Conservation (phyloP, 345 rosid genomes). For the Microthlaspi erraticum region DNA sequence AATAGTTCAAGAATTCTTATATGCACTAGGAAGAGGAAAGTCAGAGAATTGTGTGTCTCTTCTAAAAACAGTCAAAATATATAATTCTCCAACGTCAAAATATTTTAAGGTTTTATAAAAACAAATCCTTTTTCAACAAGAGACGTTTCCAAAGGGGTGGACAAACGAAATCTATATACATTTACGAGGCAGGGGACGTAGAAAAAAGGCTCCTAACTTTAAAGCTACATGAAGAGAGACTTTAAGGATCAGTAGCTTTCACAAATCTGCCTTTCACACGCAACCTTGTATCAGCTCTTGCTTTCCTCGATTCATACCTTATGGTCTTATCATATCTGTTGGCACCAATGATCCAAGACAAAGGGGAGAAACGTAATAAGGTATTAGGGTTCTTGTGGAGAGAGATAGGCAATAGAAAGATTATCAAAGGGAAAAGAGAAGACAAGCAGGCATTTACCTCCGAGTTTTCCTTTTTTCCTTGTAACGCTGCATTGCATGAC, state of each 20-base stretch:
- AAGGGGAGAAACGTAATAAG: not conserved
- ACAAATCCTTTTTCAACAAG: conserved; percentile 24
- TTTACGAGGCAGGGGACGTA: not conserved
- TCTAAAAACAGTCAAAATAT: not conserved
- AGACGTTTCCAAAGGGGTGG: not conserved
- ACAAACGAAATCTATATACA: conserved; percentile 34
- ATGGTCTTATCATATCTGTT: conserved; percentile 88
- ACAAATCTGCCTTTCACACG: conserved; percentile 95
- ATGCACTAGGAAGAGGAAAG: not conserved
- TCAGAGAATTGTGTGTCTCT: not conserved
- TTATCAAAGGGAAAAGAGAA: not conserved
- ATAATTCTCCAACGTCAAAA: too few relatives aligned
- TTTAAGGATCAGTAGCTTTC: conserved; percentile 60
- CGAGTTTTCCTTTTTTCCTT: conserved; percentile 89
- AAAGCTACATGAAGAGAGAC: conserved; percentile 20
- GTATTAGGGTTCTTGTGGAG: not conserved
- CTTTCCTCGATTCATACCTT: conserved; percentile 93
- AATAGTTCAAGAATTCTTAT: not conserved
- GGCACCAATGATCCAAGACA: conserved; percentile 4
- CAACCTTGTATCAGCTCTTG: conserved; percentile 91
- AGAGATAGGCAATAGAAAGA: not conserved
- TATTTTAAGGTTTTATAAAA: not conserved
- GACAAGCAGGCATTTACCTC: conserved; percentile 52
- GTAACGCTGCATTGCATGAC: conserved; percentile 90
- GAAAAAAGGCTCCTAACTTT: conserved; percentile 26